Base-by-base conservation (phyloP, 768 basidiomycete genomes). In the Favolaschia claudopus region DNA sequence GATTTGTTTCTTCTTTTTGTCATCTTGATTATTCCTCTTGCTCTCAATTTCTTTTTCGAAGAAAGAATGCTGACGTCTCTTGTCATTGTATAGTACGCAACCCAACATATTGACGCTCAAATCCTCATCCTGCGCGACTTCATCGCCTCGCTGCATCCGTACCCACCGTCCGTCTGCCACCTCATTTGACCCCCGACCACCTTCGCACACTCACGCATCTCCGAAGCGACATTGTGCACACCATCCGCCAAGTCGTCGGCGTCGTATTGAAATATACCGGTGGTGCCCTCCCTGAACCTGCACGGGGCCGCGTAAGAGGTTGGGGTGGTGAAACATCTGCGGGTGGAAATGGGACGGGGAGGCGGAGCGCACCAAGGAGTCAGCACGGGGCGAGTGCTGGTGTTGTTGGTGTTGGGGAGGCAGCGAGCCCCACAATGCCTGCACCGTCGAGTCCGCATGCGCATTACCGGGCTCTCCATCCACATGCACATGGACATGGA, bases 191-290 rank as follows among this genome's bases (percentile, higher is more conserved):
- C 1, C 71, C 76, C 7, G 78, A 74, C 25, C 91, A 84, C 63
- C 79, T 86, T 72, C 87, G 81, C 33, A 90, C 88, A 19, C 80
- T 96, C 24, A 79, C 84, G 0, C 81, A 86, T 40, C 88, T 93
- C 39, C 89, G 93, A 39, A 80, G 82, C 28, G 93, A 96, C 68
- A 85, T 96, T 31, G 90, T 96, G n/a, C 84, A 89, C 39, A 96
- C 95, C 27, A 87, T 96, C 53, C 86, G 92, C 31, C 89, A 94
- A 67, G 93, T 94, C 17, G 93, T 96, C 14, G 91, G 92, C 55
- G 89, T 96, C 15, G 88, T 96, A 17, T 87, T 84, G 55, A 90
- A 87, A 59, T 94, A 95, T 63, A 91, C 94, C 0, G 95, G 95
- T 10, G 84, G 89, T 0, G 91, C 93, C 0, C 81, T 96, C 7